Evolutionary conservation across 352 stramenopile genomes (phyloP).

Genomic region (Phytophthora quininea): DNA sequence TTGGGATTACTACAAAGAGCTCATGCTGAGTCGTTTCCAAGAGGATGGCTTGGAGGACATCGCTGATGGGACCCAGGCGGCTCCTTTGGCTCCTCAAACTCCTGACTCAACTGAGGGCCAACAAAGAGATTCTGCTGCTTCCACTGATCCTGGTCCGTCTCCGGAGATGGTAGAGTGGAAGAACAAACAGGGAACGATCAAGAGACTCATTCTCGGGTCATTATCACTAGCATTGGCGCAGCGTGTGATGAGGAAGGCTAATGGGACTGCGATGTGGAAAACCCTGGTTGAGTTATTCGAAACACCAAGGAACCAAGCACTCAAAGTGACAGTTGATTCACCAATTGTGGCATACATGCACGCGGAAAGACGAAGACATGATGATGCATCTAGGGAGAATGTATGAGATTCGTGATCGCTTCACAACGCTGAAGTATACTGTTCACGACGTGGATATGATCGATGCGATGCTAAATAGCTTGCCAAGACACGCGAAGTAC

Average conservation of each 20-base stretch:
- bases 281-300: neutral
- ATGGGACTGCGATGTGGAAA: neutral
- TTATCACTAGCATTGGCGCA: neutral
- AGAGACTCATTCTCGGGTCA: conserved; percentile 3
- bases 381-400: conserved; percentile 7
- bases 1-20: conserved; percentile 7
- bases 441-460: conserved; percentile 10
- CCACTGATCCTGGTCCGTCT: neutral
- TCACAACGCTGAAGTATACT: conserved; percentile 1
- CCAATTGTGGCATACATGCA: conserved; percentile 1
- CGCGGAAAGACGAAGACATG: conserved; percentile 5
- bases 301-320: neutral
- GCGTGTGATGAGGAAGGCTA: neutral
- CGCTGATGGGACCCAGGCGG: neutral
- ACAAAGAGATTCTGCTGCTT: neutral
- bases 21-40: conserved; percentile 5
- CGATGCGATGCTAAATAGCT: conserved; percentile 5
- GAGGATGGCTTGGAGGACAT: neutral
- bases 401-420: neutral
- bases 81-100: neutral
- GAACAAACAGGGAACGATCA: conserved; percentile 2
- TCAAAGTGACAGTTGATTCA: conserved; percentile 4
- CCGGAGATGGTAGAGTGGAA: conserved; percentile 7
- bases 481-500: conserved; percentile 6
- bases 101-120: neutral